Evolutionary conservation across 495 filamentous ascomycete genomes (phyloP).

Genomic region (Penicillium bialowiezense): DNA sequence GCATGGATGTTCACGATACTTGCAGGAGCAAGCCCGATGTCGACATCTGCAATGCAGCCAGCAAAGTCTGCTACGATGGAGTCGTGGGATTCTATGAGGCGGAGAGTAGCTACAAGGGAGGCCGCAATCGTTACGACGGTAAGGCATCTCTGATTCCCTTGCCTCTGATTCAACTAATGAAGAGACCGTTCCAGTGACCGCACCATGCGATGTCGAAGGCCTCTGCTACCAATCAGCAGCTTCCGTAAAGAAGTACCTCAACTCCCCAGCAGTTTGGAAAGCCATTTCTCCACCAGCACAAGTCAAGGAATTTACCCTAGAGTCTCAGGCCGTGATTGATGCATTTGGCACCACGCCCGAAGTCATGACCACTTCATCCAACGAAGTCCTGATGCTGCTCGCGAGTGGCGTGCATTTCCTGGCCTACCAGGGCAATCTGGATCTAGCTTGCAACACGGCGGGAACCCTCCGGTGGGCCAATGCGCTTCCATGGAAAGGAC

Average conservation of each 20-base stretch:
- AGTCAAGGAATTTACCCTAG: slow-evolving; percentile 24
- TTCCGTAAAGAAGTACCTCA: slow-evolving; percentile 34
- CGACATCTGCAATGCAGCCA: slow-evolving; percentile 26
- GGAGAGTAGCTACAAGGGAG: slow-evolving; percentile 27
- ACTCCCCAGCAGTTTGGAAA: slow-evolving; percentile 29
- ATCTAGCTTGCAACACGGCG: slow-evolving; percentile 46
- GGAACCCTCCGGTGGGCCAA: slow-evolving; percentile 40
- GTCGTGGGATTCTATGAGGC: slow-evolving; percentile 33
- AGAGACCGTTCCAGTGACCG: slow-evolving; percentile 23
- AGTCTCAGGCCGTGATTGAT: slow-evolving; percentile 12
- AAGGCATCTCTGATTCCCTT: slow-evolving; percentile 14
- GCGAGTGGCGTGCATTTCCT: slow-evolving; percentile 34
- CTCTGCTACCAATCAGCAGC: slow-evolving; percentile 36
- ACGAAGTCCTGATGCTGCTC: slow-evolving; percentile 33
- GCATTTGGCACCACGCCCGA: slow-evolving; percentile 33
- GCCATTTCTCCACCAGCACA: slow-evolving; percentile 28
- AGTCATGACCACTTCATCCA: slow-evolving; percentile 15
- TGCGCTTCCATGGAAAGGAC: slow-evolving; percentile 42
- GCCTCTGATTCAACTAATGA: background rate
- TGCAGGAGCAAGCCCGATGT: slow-evolving; percentile 30
- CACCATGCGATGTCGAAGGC: slow-evolving; percentile 30
- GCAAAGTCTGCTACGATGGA: slow-evolving; percentile 28
- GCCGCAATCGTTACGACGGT: slow-evolving; percentile 44
- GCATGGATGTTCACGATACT: slow-evolving; percentile 30
- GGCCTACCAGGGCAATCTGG: slow-evolving; percentile 47